These are phyloP conservation scores for Cystoderma amianthinum DNA, from an alignment of 768 basidiomycete species.

Conservation along the genomic window DNA sequence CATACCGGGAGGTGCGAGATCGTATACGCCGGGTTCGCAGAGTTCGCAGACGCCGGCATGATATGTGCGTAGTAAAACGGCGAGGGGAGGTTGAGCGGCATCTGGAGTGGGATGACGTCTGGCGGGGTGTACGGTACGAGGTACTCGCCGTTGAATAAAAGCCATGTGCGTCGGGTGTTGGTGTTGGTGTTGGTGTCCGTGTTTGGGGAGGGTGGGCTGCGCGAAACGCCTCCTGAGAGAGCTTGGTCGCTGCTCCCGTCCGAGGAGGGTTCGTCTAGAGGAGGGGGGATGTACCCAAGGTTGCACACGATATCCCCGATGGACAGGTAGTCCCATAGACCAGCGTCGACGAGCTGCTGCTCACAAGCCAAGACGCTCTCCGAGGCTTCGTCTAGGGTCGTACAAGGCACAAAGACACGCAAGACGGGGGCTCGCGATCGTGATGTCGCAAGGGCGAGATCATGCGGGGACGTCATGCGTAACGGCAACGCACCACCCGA, in stretches of 20 bases:
- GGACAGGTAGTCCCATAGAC: constrained; percentile 71
- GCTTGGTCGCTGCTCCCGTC: too few species aligned
- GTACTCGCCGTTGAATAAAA: constrained; percentile 61
- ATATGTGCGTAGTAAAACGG: constrained; percentile 77
- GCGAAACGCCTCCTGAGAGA: constrained; percentile 11
- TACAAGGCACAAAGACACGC: constrained; percentile 71
- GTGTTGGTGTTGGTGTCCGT: neutral
- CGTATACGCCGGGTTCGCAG: constrained; percentile 28
- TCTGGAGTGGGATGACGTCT: constrained; percentile 42
- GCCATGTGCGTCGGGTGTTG: constrained; percentile 40
- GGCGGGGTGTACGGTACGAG: constrained; percentile 61
- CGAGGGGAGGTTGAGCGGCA: constrained; percentile 60
- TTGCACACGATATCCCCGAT: constrained; percentile 77
- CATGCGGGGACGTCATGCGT: constrained; percentile 42
- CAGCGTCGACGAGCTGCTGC: constrained; percentile 58
- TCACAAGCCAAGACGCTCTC: constrained; percentile 52
- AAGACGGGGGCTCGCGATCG: constrained; percentile 65
- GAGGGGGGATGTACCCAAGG: constrained; percentile 64
- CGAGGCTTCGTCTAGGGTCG: constrained; percentile 35
- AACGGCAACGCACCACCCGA: too few species aligned
- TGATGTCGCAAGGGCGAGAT: constrained; percentile 52
- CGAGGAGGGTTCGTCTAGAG: constrained; percentile 19
- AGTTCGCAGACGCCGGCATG: constrained; percentile 28
- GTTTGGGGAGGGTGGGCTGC: constrained; percentile 4
- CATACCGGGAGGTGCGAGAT: constrained; percentile 28